A percentile compares a stretch with the other conserved stretches of the same genome.
Evolutionary conservation across 2,329 filamentous ascomycete species (phyloP).

Genomic region (Aspergillus aculeatinus): DNA sequence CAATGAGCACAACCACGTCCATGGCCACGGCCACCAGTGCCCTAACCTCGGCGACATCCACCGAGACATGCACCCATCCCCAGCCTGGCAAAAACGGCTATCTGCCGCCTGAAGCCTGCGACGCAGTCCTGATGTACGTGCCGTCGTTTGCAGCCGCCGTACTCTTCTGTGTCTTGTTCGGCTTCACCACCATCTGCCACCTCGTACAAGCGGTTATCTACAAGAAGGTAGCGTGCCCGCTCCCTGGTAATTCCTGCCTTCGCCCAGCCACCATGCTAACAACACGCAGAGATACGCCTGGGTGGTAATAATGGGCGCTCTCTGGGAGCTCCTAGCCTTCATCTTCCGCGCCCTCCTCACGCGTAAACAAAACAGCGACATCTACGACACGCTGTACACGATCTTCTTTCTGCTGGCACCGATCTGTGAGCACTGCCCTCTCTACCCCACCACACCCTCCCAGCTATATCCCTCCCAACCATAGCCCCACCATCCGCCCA

Average conservation of each 20-base stretch:
- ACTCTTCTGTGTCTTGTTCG: constrained; percentile 35
- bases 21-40: constrained; percentile 15
- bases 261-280: constrained; percentile 3
- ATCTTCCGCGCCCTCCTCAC: constrained; percentile 43
- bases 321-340: constrained; percentile 44
- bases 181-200: constrained; percentile 30
- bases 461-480: constrained; percentile 5
- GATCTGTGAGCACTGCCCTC: constrained; percentile 24
- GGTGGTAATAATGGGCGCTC: constrained; percentile 45
- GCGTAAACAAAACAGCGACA: constrained; percentile 37
- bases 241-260: too few species aligned
- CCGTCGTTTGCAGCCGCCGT: constrained; percentile 34
- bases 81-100: constrained; percentile 39
- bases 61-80: constrained; percentile 21
- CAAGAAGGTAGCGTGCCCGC: constrained; percentile 22
- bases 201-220: constrained; percentile 32
- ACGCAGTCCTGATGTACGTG: constrained; percentile 32
- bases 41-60: constrained; percentile 2
- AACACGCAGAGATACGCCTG: constrained; percentile 38
- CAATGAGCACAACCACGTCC: constrained; percentile 11
- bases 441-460: too few species aligned
- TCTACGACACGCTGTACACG: constrained; percentile 34
- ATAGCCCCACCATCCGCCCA: background rate
- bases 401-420: constrained; percentile 49
- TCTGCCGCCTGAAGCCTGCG: constrained; percentile 37